Evolutionary conservation across 176 grass and related monocot species (phyloP).

Genomic region (Hsuehochloa calcarea): DNA sequence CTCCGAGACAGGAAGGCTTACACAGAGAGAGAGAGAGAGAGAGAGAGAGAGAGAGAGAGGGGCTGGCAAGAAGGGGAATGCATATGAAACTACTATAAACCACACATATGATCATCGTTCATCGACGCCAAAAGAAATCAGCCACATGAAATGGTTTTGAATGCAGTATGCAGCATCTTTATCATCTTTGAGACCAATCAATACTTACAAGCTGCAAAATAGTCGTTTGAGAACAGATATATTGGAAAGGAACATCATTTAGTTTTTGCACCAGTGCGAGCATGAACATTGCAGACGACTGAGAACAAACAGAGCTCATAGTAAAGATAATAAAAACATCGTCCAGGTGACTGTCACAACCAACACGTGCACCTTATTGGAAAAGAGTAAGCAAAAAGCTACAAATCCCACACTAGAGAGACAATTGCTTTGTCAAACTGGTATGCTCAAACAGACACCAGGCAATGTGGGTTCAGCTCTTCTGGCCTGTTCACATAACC

Average conservation of each 20-base stretch:
- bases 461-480: slow-evolving; percentile 33
- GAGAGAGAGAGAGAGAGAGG: too few species aligned
- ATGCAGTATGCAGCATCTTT: neutral
- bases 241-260: slow-evolving; percentile 13
- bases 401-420: slow-evolving; percentile 24
- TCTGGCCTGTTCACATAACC: slow-evolving; percentile 38
- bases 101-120: neutral
- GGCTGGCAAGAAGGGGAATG: too few species aligned
- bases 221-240: neutral
- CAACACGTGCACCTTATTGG: slow-evolving; percentile 42
- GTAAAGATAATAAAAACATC: slow-evolving; percentile 15
- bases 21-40: neutral
- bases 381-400: slow-evolving; percentile 28
- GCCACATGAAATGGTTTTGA: neutral
- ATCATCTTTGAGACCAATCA: neutral
- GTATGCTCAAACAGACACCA: slow-evolving; percentile 7
- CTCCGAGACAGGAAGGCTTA: neutral
- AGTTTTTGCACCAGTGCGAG: neutral
- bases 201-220: slow-evolving; percentile 1
- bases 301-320: slow-evolving; percentile 9
- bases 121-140: neutral
- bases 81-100: neutral
- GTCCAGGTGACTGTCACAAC: slow-evolving; percentile 34
- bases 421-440: slow-evolving; percentile 34
- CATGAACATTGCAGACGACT: slow-evolving; percentile 14